These are phyloP conservation scores for Uronychia setigera DNA, from an alignment of 73 alveolate genomes.

Conservation along the genomic window DNA sequence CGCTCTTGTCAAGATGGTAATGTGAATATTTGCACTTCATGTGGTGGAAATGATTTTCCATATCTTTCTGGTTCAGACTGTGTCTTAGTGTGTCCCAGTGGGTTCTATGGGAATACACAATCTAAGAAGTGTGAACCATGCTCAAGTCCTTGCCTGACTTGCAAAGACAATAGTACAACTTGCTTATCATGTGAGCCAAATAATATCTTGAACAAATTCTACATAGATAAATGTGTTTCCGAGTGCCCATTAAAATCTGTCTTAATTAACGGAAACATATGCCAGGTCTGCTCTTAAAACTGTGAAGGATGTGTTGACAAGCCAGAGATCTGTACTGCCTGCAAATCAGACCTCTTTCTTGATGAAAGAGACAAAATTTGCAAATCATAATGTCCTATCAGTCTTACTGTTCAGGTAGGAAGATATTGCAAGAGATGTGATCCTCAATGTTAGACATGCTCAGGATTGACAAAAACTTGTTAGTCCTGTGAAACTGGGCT, in stretches of 20 bases:
- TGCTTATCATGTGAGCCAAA: slow-evolving; percentile 53
- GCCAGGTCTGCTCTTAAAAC: slow-evolving; percentile 37
- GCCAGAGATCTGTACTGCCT: slow-evolving; percentile 25
- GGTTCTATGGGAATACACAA: slow-evolving; percentile 28
- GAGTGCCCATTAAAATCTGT: slow-evolving; percentile 48
- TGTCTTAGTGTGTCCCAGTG: slow-evolving; percentile 28
- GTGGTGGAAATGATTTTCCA: slow-evolving; percentile 29
- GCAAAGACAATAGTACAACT: slow-evolving; percentile 12
- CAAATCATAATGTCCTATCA: slow-evolving; percentile 19
- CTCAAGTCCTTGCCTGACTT: slow-evolving; percentile 34
- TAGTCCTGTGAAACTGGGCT: slow-evolving; percentile 33
- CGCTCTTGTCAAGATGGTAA: slow-evolving; percentile 36
- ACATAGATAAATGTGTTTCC: slow-evolving; percentile 21
- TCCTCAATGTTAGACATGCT: slow-evolving; percentile 41
- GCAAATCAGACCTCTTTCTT: slow-evolving; percentile 26
- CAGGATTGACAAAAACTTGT: slow-evolving; percentile 53
- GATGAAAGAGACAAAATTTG: slow-evolving; percentile 38
- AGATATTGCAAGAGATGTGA: slow-evolving; percentile 35
- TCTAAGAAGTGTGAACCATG: slow-evolving; percentile 39
- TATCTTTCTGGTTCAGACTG: slow-evolving; percentile 38
- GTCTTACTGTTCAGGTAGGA: slow-evolving; percentile 18
- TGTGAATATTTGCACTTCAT: slow-evolving; percentile 28
- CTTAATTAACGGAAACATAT: background rate
- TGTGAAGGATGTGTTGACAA: slow-evolving; percentile 54
- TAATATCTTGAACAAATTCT: slow-evolving; percentile 10